These are phyloP conservation scores for Ogataea ramenticola DNA, from an alignment of 805 yeast genomes.

Conservation along the genomic window DNA sequence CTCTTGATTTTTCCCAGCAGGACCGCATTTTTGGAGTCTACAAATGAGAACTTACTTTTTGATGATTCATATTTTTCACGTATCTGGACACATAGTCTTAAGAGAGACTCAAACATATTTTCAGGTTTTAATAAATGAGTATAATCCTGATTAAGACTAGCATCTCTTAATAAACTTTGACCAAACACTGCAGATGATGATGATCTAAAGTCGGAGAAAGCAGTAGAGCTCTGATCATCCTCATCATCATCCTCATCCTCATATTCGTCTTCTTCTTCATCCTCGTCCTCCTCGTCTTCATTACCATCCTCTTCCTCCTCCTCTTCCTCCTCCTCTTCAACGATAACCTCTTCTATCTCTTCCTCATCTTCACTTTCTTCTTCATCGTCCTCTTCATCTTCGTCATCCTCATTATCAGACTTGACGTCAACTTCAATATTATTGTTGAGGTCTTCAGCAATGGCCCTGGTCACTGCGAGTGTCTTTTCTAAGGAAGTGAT, in stretches of 20 bases:
- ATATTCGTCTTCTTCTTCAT: slow-evolving; percentile 10
- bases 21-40: slow-evolving; percentile 21
- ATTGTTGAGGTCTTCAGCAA: slow-evolving; percentile 1
- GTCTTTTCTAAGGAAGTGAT: slow-evolving; percentile 15
- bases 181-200: background rate
- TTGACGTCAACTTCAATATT: slow-evolving; percentile 10
- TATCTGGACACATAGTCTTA: slow-evolving; percentile 18
- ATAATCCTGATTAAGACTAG: background rate
- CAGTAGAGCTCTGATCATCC: slow-evolving; percentile 18
- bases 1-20: slow-evolving; percentile 20
- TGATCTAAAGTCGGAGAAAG: background rate
- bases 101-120: slow-evolving; percentile 9
- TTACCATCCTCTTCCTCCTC: slow-evolving; percentile 17
- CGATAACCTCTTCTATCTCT: slow-evolving; percentile 13
- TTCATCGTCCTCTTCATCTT: slow-evolving; percentile 11
- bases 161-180: background rate
- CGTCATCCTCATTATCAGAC: slow-evolving; percentile 4
- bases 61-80: slow-evolving; percentile 21
- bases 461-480: background rate
- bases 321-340: slow-evolving; percentile 17
- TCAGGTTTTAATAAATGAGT: background rate
- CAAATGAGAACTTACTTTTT: slow-evolving; percentile 15
- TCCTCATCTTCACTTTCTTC: slow-evolving; percentile 15
- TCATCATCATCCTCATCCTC: slow-evolving; percentile 22
- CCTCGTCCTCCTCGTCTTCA: slow-evolving; percentile 11